Base-by-base conservation (phyloP, 2,329 filamentous ascomycete genomes). In the Aspergillus tanneri region DNA sequence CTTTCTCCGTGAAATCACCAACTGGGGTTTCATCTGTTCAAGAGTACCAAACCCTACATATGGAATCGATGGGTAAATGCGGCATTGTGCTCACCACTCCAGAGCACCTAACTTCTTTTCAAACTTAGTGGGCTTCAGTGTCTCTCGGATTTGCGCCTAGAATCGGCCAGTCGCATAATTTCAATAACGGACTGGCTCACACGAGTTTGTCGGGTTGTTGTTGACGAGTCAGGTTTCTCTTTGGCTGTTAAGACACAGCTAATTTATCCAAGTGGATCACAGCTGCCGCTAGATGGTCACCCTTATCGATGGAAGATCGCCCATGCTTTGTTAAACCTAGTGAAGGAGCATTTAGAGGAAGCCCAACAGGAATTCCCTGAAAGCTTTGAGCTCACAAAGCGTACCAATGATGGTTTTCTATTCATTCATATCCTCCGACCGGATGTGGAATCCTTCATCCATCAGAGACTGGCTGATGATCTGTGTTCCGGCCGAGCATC, bases 91-190 rank as follows among this genome's bases (percentile, higher is more conserved):
- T 88, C 0, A 73, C 77, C 0, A 73, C 83, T 1, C 85, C 84
- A 0, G 84, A 87, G 44, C 80, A 87, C 49, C 69, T 83, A 0
- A n/a, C 67, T 88, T 5, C 87, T 84, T 0, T 86, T 86, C 63
- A 80, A 78, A 56, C 69, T 87, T 2, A 83, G 81, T 50, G 82
- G 81, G 0, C 58, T 81, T 0, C 82, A 87, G 53, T 73, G 75
- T 1, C 61, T 86, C 0, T 74, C 76, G 0, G 78, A 85, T 39
- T 63, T 64, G 1, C 65, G 72, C 2, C 45, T 72, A 0, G 43
- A 62, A 0, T 66, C 76, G 23, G 77, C 78, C 0, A 61, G 54
- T 0, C 57, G 54, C 1, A 80, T 87, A 74, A 67, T 84, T 2
- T 60, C 65, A 0, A 71, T 74, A 0, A 79, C 85, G 19, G 49